phyloP scores from a whole-genome alignment of 2,329 filamentous ascomycete species.

The Diaporthe helianthi region DNA sequence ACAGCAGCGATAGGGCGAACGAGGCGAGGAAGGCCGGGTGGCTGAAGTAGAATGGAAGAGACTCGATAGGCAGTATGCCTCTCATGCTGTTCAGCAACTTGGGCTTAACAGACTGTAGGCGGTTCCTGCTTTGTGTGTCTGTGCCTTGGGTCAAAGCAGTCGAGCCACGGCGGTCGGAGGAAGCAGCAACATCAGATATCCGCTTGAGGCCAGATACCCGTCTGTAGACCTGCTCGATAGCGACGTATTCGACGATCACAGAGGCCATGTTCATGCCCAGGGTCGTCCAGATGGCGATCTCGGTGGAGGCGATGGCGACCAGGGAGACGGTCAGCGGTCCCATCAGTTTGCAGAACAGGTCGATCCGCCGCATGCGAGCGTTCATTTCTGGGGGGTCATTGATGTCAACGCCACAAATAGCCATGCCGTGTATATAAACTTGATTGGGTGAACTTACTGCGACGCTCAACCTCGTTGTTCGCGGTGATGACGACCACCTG shows the following conservation, averaged over 20 bases:
- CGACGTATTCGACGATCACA: slow-evolving; percentile 56
- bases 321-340: slow-evolving; percentile 60
- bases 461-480: slow-evolving; percentile 42
- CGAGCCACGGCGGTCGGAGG: neutral
- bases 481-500: slow-evolving; percentile 57
- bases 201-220: slow-evolving; percentile 36
- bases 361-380: slow-evolving; percentile 63
- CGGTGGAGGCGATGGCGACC: slow-evolving; percentile 53
- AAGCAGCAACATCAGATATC: neutral
- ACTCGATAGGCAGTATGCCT: slow-evolving; percentile 39
- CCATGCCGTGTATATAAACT: too few relatives aligned
- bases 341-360: slow-evolving; percentile 63
- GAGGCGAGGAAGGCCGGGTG: slow-evolving; percentile 67
- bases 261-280: slow-evolving; percentile 56
- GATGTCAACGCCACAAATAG: neutral
- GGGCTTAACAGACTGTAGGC: neutral
- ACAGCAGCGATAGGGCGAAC: slow-evolving; percentile 64
- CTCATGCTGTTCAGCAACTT: slow-evolving; percentile 16
- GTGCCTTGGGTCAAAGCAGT: neutral
- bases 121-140: neutral
- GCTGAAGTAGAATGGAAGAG: slow-evolving; percentile 53
- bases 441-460: slow-evolving; percentile 25
- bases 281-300: slow-evolving; percentile 53
- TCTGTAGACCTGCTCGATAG: slow-evolving; percentile 51
- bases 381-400: slow-evolving; percentile 55